A percentile compares a stretch with the other conserved stretches of the same genome.
These are phyloP conservation scores for Agapanthus africanus DNA, from an alignment of 106 monocot genomes.

Conservation along the genomic window DNA sequence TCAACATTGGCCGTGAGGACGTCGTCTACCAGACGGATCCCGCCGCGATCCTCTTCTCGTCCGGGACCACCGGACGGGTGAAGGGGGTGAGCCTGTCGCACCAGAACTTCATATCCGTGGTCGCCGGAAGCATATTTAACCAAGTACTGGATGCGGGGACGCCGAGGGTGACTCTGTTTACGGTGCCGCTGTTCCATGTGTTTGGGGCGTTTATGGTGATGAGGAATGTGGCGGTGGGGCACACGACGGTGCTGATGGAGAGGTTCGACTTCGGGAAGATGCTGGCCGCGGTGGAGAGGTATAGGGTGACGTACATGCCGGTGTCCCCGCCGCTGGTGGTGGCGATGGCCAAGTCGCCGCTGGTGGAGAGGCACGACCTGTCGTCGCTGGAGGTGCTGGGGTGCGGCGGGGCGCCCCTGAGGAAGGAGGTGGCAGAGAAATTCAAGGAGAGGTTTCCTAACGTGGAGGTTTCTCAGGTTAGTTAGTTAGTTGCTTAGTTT, in stretches of 20 bases:
- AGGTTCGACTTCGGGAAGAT: slow-evolving; percentile 42
- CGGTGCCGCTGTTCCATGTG: slow-evolving; percentile 57
- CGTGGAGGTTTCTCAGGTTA: too few species aligned
- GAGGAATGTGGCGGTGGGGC: slow-evolving; percentile 23
- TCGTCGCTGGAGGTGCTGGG: slow-evolving; percentile 35
- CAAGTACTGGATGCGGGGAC: slow-evolving; percentile 1
- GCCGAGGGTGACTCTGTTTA: slow-evolving; percentile 24
- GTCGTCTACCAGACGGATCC: slow-evolving; percentile 8
- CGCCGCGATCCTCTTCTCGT: slow-evolving; percentile 58
- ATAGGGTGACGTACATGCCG: slow-evolving; percentile 32
- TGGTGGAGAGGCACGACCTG: slow-evolving; percentile 25
- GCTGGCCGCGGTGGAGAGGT: slow-evolving; percentile 42
- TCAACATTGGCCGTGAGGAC: not conserved
- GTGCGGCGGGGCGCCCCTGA: slow-evolving; percentile 59
- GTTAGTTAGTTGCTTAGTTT: not conserved
- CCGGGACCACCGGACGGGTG: slow-evolving; percentile 52
- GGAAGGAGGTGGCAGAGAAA: slow-evolving; percentile 36
- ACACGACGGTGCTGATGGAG: slow-evolving; percentile 56
- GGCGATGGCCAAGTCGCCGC: slow-evolving; percentile 46
- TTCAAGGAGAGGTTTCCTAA: slow-evolving; percentile 37
- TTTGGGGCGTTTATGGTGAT: slow-evolving; percentile 55
- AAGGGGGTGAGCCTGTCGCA: slow-evolving; percentile 61
- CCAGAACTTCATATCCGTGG: slow-evolving; percentile 42
- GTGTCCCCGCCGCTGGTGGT: slow-evolving; percentile 58
- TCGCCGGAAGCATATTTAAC: not conserved